Evolutionary conservation across 2,329 filamentous ascomycete genomes (phyloP), one percentile per base, ranked within the genome.

Genomic region (Fusarium tupiense): DNA sequence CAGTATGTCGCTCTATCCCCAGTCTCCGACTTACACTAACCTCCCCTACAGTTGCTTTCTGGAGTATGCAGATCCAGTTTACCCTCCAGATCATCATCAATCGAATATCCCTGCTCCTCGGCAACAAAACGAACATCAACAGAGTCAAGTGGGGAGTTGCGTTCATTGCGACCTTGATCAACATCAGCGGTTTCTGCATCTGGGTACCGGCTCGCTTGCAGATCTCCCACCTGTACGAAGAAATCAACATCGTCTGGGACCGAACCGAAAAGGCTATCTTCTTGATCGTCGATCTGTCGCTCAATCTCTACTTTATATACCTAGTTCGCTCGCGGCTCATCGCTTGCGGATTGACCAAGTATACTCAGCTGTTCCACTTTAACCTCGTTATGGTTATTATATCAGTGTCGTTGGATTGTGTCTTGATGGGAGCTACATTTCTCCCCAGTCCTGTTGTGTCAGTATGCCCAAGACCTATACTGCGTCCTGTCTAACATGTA

Each of bases 21-120:
- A 6, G 2, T 26, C 5, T 13, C 10, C 2, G 3, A n/a, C 10
- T 40, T 16, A 46, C 3, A 20, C 60, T 73, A 5, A 73, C 50
- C 2, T 19, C 24, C 35, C 13, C 20, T 22, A 1, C 14, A 73
- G 71, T 73, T 38, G 59, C 62, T 50, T 58, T 63, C 13, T 73
- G 71, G 71, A 73, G 69, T 13, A 73, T 73, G 69, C 71, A 73
- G 46, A 73, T 73, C 16, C 71, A 73, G 17, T 73, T 73, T 17
- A 73, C 69, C 16, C 24, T 73, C 5, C 71, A 73, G 33, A 73
- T 73, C 19, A 73, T 73, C 50, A 73, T 73, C 50, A 73, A 73
- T 38, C 69, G 71, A 17, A 73, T 73, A 59, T 66, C 71, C 2
- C 71, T 73, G 4, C 35, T 73, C 2, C 31, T 73, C 10, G 57